Base-by-base conservation (phyloP, 1,284 basidiomycete genomes). In the Ustilago curta region DNA sequence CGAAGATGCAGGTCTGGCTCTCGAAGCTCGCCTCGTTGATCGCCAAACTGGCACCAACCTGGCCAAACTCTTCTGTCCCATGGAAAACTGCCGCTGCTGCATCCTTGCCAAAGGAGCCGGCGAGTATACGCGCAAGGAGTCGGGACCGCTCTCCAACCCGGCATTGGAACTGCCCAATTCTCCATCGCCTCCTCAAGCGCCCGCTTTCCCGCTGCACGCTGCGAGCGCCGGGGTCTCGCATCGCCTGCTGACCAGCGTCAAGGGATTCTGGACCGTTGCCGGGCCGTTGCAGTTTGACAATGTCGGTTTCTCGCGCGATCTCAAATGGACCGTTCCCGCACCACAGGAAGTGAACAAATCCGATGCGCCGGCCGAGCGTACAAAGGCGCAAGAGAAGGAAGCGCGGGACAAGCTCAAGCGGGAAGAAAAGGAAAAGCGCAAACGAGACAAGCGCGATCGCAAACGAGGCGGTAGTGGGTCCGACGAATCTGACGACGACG, bases 221-320 rank as follows among this genome's bases (percentile, higher is more conserved):
- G 60, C 63, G 8, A 64, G 53, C 8, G 37, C 57, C 8, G 43
- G 61, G 8, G 58, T 48, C 42, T 58, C 54, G 32, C 44, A 64
- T 23, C 61, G 68, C 8, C 55, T 76, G 19, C 42, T 71, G 51
- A 72, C 73, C 7, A 68, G 52, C 29, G 66, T 76, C 45, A 76
- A 70, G 25, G 78, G 71, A 4, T 83, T 83, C 40, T 84, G 82
- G 82, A 63, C 59, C 52, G 70, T 84, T 8, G 57, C 62, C 3
- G 69, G 73, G 19, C 78, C 83, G 14, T 66, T 84, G 65, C 60
- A 74, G 31, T 83, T 84, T 53, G 82, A 84, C 43, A 84, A 84
- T 39, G 72, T 84, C 11, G 78, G 80, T 23, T 84, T 84, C 55
- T 79, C 78, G 2, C 73, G 76, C 32, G 80, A 83, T 45, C 57